A percentile compares a stretch with the other conserved stretches of the same genome.
Conservation (phyloP, 257 asterid species). For the Lycium ferocissimum region DNA sequence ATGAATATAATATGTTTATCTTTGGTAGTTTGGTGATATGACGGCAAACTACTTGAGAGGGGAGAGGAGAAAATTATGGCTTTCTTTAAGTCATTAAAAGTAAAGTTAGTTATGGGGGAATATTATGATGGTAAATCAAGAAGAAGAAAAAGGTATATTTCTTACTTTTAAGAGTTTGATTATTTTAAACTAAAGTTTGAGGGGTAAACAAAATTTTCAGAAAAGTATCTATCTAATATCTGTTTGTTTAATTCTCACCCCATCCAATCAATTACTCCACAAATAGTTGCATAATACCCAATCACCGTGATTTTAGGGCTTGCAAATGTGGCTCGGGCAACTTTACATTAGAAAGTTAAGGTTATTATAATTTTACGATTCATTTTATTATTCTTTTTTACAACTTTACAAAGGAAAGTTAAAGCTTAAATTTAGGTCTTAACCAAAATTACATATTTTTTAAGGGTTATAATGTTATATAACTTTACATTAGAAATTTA, state of each 20-base stretch:
- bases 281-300: not conserved
- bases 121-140: not conserved
- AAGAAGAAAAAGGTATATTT: not conserved
- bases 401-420: not conserved
- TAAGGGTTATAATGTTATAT: not conserved
- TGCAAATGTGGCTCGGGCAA: not conserved
- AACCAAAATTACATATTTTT: not conserved
- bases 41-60: not conserved
- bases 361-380: not conserved
- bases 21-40: not conserved
- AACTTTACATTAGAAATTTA: no score
- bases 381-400: not conserved
- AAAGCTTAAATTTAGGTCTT: not conserved
- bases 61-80: not conserved
- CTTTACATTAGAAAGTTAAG: constrained; percentile 1
- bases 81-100: not conserved
- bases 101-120: not conserved
- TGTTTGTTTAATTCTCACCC: not conserved
- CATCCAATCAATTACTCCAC: not conserved
- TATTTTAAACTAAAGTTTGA: not conserved
- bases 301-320: constrained; percentile 7
- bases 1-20: not conserved
- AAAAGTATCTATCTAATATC: not conserved
- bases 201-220: not conserved
- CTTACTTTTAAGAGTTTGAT: not conserved